A percentile compares a stretch with the other conserved stretches of the same genome.
These are phyloP conservation scores for Hibiscus syriacus DNA, from an alignment of 345 rosid species.

Conservation along the genomic window DNA sequence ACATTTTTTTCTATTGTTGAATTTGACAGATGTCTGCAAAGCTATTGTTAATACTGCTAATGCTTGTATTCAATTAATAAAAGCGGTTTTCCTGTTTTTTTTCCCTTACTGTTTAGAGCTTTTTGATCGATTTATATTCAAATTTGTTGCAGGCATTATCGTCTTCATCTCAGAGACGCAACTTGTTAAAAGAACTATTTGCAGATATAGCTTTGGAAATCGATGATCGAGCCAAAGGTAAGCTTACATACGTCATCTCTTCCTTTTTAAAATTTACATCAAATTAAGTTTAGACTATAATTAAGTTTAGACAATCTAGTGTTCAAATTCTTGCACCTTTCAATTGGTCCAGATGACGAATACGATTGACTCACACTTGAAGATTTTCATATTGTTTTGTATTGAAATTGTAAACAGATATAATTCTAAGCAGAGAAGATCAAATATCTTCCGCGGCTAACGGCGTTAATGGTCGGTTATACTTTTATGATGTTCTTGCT, in stretches of 20 bases:
- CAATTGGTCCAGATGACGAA: neutral
- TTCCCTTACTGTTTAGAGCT: neutral
- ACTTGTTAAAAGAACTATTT: slow-evolving; percentile 73
- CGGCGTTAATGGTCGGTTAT: slow-evolving; percentile 38
- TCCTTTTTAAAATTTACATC: neutral
- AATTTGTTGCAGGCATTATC: slow-evolving; percentile 54
- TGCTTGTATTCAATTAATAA: neutral
- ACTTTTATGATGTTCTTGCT: slow-evolving; percentile 86
- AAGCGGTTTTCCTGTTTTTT: neutral
- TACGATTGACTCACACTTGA: neutral
- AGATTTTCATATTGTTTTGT: slow-evolving; percentile 1
- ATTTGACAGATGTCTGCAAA: neutral
- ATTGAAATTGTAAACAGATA: slow-evolving; percentile 56
- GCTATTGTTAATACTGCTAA: neutral
- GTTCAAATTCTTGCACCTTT: neutral
- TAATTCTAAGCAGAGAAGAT: slow-evolving; percentile 59
- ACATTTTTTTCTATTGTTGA: neutral
- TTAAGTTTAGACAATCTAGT: neutral
- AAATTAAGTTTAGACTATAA: neutral
- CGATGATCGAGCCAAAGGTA: slow-evolving; percentile 89
- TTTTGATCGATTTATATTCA: neutral
- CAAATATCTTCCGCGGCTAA: slow-evolving; percentile 37
- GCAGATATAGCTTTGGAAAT: slow-evolving; percentile 91
- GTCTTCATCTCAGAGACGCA: slow-evolving; percentile 75
- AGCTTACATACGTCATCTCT: neutral